These are phyloP conservation scores for Mycena vulgaris DNA, from an alignment of 768 basidiomycete species.

Conservation along the genomic window DNA sequence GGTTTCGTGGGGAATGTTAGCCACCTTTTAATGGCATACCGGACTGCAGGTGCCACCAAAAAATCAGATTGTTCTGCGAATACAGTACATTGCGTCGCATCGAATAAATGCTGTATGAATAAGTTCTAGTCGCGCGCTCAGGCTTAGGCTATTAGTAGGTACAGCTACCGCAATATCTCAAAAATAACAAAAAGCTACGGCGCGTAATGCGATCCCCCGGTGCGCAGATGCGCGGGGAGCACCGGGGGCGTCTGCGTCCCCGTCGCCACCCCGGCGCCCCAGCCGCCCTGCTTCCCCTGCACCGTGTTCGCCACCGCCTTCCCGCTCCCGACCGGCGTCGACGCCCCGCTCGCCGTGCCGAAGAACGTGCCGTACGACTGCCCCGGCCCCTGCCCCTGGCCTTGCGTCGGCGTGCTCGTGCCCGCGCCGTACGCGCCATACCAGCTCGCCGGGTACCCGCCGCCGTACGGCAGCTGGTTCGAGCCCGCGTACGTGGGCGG, in stretches of 20 bases:
- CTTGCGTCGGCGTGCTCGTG: background rate
- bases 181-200: background rate
- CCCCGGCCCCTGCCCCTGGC: background rate
- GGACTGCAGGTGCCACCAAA: too few species aligned
- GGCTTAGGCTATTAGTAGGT: slow-evolving; percentile 30
- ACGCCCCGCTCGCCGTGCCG: slow-evolving; percentile 41
- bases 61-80: too few species aligned
- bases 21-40: too few species aligned
- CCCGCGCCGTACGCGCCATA: slow-evolving; percentile 28
- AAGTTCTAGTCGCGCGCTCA: slow-evolving; percentile 16
- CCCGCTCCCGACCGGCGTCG: slow-evolving; percentile 44
- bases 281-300: slow-evolving; percentile 36
- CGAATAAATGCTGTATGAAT: slow-evolving; percentile 24
- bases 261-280: background rate
- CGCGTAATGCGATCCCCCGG: background rate
- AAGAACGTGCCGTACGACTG: slow-evolving; percentile 59
- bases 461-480: slow-evolving; percentile 26
- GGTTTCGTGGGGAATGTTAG: too few species aligned
- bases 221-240: slow-evolving; percentile 50
- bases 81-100: background rate
- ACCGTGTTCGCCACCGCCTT: slow-evolving; percentile 72
- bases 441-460: slow-evolving; percentile 27
- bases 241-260: slow-evolving; percentile 37
- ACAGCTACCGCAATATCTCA: background rate
- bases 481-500: slow-evolving; percentile 13